phyloP scores from a whole-genome alignment of 768 basidiomycete genomes.

The Pleurotus ostreatus region DNA sequence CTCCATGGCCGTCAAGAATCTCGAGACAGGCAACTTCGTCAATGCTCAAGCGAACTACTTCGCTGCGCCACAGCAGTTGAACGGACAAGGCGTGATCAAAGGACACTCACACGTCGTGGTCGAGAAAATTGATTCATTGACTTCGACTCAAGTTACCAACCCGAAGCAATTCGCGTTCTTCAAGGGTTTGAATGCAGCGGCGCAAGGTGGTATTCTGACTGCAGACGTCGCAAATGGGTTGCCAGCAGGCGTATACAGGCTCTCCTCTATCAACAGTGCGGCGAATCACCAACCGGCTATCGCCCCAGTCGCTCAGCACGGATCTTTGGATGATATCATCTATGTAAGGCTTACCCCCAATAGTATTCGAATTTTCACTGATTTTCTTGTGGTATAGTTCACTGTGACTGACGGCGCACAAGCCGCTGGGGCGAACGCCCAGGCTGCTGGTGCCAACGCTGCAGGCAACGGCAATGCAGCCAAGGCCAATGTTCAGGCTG shows the following conservation, averaged over 20 bases:
- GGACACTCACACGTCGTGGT: constrained; percentile 61
- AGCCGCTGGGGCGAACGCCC: constrained; percentile 23
- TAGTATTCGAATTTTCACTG: not conserved
- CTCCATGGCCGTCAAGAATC: constrained; percentile 38
- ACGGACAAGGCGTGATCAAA: constrained; percentile 45
- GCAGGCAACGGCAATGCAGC: constrained; percentile 20
- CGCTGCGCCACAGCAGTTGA: constrained; percentile 52
- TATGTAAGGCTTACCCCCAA: constrained; percentile 39
- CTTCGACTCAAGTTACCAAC: constrained; percentile 42
- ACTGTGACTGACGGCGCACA: constrained; percentile 26
- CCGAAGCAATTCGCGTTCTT: constrained; percentile 57
- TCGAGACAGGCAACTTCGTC: constrained; percentile 51
- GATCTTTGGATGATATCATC: constrained; percentile 54
- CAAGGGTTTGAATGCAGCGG: constrained; percentile 45
- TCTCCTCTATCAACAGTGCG: constrained; percentile 54
- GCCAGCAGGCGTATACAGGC: constrained; percentile 53
- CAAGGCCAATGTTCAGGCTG: too few relatives aligned
- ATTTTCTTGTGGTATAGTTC: constrained; percentile 19
- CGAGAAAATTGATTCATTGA: constrained; percentile 39
- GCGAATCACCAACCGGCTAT: constrained; percentile 59
- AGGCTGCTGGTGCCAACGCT: constrained; percentile 12
- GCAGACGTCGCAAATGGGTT: constrained; percentile 52
- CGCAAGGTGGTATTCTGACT: constrained; percentile 43
- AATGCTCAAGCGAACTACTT: constrained; percentile 53
- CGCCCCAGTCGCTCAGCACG: constrained; percentile 59